These are phyloP conservation scores for Zymoseptoria brevis DNA, from an alignment of 2,329 filamentous ascomycete genomes.

Conservation along the genomic window DNA sequence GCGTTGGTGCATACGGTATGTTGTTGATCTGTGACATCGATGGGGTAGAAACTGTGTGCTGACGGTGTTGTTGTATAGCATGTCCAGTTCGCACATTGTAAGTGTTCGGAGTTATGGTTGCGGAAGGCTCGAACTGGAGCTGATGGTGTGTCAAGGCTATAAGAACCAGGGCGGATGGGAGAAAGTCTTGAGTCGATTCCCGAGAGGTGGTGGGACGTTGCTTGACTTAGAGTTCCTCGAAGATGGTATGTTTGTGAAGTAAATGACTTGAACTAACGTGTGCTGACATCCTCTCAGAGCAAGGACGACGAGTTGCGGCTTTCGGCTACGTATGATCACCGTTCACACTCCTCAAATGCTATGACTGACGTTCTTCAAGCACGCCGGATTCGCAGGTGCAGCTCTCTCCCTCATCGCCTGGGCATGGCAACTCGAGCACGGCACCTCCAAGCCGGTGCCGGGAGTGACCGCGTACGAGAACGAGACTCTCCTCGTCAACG, in stretches of 20 bases:
- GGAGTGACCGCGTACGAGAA: constrained; percentile 63
- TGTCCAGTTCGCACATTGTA: constrained; percentile 33
- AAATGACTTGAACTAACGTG: neutral
- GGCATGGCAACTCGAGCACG: constrained; percentile 71
- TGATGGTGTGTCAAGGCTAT: constrained; percentile 23
- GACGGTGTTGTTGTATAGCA: constrained; percentile 16
- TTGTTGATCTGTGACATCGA: neutral
- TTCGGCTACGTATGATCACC: constrained; percentile 47
- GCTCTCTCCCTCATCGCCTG: constrained; percentile 65
- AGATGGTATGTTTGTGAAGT: constrained; percentile 37
- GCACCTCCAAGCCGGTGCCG: constrained; percentile 57
- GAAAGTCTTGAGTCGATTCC: constrained; percentile 68
- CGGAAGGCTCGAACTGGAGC: neutral
- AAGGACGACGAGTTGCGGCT: constrained; percentile 61
- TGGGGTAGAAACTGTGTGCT: neutral
- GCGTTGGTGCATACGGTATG: constrained; percentile 58
- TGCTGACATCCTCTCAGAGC: constrained; percentile 32
- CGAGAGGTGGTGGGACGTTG: constrained; percentile 66
- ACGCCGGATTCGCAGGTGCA: constrained; percentile 64
- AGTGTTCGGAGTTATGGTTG: neutral
- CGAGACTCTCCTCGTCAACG: constrained; percentile 62
- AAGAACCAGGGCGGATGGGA: constrained; percentile 65
- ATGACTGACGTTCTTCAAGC: constrained; percentile 45
- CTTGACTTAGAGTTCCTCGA: constrained; percentile 82
- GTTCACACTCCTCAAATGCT: neutral